Evolutionary conservation across 441 rosid species (phyloP).

Genomic region (Kokia cookei): DNA sequence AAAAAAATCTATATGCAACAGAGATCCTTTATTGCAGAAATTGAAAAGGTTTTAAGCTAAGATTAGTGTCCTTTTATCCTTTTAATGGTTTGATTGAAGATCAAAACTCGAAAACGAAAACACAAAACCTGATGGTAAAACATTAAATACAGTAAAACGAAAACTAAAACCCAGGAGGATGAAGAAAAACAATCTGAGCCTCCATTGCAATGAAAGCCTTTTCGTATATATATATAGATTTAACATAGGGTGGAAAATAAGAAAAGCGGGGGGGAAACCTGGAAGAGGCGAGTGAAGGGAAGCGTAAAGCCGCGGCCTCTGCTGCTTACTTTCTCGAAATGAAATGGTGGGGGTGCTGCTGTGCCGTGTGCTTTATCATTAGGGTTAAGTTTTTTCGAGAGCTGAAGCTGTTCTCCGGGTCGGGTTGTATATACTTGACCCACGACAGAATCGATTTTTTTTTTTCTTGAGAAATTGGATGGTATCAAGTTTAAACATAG

Average conservation of each 20-base stretch:
- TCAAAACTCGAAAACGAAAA: background rate
- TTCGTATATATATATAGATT: background rate
- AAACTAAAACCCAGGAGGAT: background rate
- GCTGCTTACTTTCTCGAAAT: background rate
- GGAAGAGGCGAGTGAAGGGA: background rate
- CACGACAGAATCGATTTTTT: background rate
- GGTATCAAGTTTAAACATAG: no score
- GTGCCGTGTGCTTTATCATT: background rate
- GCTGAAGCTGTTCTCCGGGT: background rate
- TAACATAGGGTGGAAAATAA: background rate
- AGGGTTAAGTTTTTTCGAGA: constrained; percentile 15
- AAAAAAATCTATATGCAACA: background rate
- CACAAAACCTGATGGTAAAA: background rate
- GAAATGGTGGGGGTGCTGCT: background rate
- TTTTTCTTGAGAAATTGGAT: no score
- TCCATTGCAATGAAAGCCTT: background rate
- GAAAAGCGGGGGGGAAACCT: background rate
- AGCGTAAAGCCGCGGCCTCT: constrained; percentile 1
- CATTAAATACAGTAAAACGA: background rate
- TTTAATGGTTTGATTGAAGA: background rate
- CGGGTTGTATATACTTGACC: background rate
- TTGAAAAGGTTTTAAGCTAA: background rate
- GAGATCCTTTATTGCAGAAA: background rate
- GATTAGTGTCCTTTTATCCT: background rate
- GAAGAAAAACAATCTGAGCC: background rate